Evolutionary conservation across 2,329 filamentous ascomycete species (phyloP).

Genomic region (Dryadomyces quercus-mongolicae): DNA sequence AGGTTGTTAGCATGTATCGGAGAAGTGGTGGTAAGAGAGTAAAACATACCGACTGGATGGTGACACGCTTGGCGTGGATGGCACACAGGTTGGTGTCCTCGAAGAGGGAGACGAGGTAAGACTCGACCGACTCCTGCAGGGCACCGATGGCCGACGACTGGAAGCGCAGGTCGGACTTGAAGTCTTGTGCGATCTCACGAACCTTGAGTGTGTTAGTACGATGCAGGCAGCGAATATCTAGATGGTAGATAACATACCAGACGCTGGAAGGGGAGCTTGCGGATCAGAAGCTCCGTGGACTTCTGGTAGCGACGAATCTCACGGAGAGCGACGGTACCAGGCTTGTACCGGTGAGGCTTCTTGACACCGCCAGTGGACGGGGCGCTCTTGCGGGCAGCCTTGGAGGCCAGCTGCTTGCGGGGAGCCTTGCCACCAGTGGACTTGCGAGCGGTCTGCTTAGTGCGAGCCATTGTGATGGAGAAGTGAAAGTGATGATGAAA

Average conservation of each 20-base stretch:
- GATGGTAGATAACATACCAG: too few relatives aligned
- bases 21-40: background rate
- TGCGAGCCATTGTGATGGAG: conserved; percentile 44
- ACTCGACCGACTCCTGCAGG: conserved; percentile 96
- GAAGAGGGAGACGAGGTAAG: conserved; percentile 95
- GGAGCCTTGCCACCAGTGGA: conserved; percentile 69
- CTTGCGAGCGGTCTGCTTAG: conserved; percentile 61
- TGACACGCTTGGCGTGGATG: conserved; percentile 98
- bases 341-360: conserved; percentile 88
- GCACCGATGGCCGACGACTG: conserved; percentile 96
- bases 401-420: conserved; percentile 96
- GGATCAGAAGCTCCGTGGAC: conserved; percentile 88
- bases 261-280: conserved; percentile 96
- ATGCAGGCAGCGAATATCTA: too few relatives aligned
- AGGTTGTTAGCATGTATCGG: conserved; percentile 21
- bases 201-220: too few relatives aligned
- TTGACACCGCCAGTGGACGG: conserved; percentile 95
- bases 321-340: conserved; percentile 90
- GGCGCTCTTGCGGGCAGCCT: conserved; percentile 96
- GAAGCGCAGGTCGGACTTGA: conserved; percentile 94
- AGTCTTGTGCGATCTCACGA: conserved; percentile 91
- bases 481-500: conserved; percentile 14
- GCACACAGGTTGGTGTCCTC: conserved; percentile 98
- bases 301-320: conserved; percentile 99
- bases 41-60: conserved; percentile 61